These are phyloP conservation scores for Skeletonema potamos DNA, from an alignment of 108 stramenopile species.

Conservation along the genomic window DNA sequence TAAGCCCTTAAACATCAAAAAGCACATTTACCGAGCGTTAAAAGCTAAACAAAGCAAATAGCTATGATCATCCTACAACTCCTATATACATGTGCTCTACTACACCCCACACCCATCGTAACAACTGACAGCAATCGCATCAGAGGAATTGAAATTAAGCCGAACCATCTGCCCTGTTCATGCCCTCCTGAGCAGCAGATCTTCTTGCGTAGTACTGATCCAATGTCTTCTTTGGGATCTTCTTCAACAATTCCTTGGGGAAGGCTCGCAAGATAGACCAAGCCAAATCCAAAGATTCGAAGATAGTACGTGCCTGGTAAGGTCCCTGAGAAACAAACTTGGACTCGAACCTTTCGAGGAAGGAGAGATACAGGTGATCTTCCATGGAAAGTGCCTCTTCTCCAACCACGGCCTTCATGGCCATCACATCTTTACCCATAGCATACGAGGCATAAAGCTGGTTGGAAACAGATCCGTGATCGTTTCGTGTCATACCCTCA, in stretches of 20 bases:
- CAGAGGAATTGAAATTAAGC: conserved; percentile 26
- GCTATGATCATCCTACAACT: background rate
- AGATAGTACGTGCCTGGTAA: conserved; percentile 97
- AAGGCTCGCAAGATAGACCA: conserved; percentile 98
- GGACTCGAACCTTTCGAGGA: conserved; percentile 98
- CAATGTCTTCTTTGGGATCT: conserved; percentile 98
- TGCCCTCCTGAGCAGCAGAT: conserved; percentile 78
- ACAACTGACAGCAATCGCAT: background rate
- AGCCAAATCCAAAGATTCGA: conserved; percentile 98
- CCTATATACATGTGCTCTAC: background rate
- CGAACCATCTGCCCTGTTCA: conserved; percentile 84
- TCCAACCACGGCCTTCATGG: conserved; percentile 99
- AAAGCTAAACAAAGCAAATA: background rate
- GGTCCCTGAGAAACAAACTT: conserved; percentile 98
- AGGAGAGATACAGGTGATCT: conserved; percentile 98
- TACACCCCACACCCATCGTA: background rate
- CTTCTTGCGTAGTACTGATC: conserved; percentile 94
- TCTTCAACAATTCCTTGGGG: conserved; percentile 99
- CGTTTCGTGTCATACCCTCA: conserved; percentile 98
- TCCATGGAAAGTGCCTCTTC: conserved; percentile 99
- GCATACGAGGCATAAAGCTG: conserved; percentile 99
- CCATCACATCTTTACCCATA: conserved; percentile 99
- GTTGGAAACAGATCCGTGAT: conserved; percentile 98
- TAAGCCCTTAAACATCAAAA: background rate
- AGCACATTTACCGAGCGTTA: background rate